Evolutionary conservation across 192 early-diverging fungal genomes (phyloP).

Genomic region (Dissophora ornata): DNA sequence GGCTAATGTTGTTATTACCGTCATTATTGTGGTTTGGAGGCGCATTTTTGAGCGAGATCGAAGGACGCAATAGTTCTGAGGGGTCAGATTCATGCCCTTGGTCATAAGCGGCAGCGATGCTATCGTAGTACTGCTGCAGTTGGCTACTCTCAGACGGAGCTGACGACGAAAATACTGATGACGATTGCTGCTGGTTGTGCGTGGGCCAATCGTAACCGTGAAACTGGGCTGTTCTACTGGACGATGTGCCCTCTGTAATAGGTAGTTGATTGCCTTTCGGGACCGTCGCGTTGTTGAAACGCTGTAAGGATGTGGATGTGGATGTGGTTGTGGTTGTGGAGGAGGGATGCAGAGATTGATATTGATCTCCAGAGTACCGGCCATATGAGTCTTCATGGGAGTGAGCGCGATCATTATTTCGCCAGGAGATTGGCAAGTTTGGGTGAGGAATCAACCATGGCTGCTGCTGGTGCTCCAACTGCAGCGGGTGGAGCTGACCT

Average conservation of each 20-base stretch:
- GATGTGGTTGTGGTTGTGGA: not conserved
- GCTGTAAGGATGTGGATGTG: no score
- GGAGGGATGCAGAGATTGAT: not conserved
- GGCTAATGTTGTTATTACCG: no score
- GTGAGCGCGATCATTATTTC: conserved; percentile 22
- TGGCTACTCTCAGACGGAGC: not conserved
- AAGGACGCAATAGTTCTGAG: conserved; percentile 36
- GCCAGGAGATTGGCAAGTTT: conserved; percentile 45
- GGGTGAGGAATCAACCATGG: conserved; percentile 50
- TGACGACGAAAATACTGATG: not conserved
- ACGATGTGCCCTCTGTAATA: not conserved
- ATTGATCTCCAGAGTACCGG: not conserved
- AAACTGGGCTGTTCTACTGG: not conserved
- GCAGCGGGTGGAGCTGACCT: conserved; percentile 27
- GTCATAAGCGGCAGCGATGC: not conserved
- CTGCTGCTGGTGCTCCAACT: conserved; percentile 30
- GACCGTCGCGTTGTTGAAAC: no score
- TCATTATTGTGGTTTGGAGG: conserved; percentile 3
- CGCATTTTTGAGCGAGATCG: conserved; percentile 19
- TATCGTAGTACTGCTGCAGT: conserved; percentile 9
- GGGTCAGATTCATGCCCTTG: conserved; percentile 47
- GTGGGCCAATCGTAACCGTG: no score
- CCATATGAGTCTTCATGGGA: not conserved
- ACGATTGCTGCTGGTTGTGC: not conserved
- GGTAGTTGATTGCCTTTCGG: not conserved